Evolutionary conservation across 2,329 filamentous ascomycete species (phyloP), one percentile per base, ranked within the genome.

Genomic region (Trichoderma simmonsii): DNA sequence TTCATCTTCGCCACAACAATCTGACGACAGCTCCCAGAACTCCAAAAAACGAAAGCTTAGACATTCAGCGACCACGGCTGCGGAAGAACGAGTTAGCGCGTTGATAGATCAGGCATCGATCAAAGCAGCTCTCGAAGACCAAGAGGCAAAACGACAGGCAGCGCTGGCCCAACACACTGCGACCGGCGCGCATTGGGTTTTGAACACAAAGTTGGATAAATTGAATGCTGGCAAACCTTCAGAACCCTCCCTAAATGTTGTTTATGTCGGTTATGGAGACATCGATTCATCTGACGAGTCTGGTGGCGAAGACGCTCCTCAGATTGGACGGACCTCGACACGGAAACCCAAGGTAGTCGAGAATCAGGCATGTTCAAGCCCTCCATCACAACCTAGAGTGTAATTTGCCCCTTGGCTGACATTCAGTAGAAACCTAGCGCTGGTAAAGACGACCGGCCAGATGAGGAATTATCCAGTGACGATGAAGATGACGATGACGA

Each of bases 151-250:
- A 76, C 87, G 89, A 9, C 86, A 89, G 77, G 85, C 86, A 73
- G 85, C 89, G 51, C 78, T 93, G 14, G 88, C 90, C 73, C 87
- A 86, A 76, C 88, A 90, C 73, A 88, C 89, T 9, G 86, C 87
- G 57, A 89, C 90, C 67, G 93, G 95, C 79, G 91, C 91, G 21
- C 90, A 91, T 79, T 95, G 93, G 93, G 91, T 93, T 21, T 82
- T 95, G 70, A 90, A 89, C 73, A 86, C 89, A 67, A 75, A 76
- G 18, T 74, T 76, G 63, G 69, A 74, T 43, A 74, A 77, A 18
- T 57, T 74, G 12, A 75, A 75, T 68, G 77, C 79, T 28, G 72
- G 74, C 24, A 77, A 76, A 75, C 75, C 75, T 70, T 73, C 81
- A 57, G 80, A 83, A 71, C 77, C 82, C 54, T 83, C 82, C 30